Conservation (phyloP, 192 early-diverging fungal species). For the Mortierella alpina region DNA sequence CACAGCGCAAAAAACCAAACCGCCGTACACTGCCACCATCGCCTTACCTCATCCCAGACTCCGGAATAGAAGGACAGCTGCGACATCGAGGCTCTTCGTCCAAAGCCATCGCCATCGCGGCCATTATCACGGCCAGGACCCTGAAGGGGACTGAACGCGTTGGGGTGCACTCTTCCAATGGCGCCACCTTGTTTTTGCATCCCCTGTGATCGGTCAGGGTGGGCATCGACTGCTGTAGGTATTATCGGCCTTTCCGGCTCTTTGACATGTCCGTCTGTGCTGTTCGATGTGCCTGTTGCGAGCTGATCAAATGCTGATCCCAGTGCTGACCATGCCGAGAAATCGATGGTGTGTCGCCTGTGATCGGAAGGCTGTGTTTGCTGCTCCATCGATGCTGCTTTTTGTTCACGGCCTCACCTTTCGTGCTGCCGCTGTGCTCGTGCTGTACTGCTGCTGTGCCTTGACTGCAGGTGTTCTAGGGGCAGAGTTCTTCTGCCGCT, state of each 20-base stretch:
- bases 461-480: too few relatives aligned
- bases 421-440: not conserved
- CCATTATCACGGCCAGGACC: not conserved
- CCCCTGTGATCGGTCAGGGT: too few relatives aligned
- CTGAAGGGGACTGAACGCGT: not conserved
- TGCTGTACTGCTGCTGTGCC: too few relatives aligned
- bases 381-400: not conserved
- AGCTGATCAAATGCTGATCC: not conserved
- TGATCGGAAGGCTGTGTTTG: slow-evolving; percentile 15
- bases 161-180: not conserved
- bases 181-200: not conserved
- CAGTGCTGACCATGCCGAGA: slow-evolving; percentile 4
- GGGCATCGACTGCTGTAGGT: too few relatives aligned
- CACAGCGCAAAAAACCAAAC: too few relatives aligned
- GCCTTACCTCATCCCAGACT: slow-evolving; percentile 32
- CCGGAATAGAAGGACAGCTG: slow-evolving; percentile 15
- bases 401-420: too few relatives aligned
- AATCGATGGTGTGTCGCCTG: slow-evolving; percentile 27
- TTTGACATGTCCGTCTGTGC: not conserved
- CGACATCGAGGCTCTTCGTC: slow-evolving; percentile 32
- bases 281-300: not conserved
- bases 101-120: slow-evolving; percentile 6
- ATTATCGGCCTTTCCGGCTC: too few relatives aligned
- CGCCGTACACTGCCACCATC: not conserved
- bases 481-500: too few relatives aligned